Percentiles rank a stretch among this genome's conserved stretches.
These are phyloP conservation scores for Russula abietina DNA, from an alignment of 768 basidiomycete genomes.

Conservation along the genomic window DNA sequence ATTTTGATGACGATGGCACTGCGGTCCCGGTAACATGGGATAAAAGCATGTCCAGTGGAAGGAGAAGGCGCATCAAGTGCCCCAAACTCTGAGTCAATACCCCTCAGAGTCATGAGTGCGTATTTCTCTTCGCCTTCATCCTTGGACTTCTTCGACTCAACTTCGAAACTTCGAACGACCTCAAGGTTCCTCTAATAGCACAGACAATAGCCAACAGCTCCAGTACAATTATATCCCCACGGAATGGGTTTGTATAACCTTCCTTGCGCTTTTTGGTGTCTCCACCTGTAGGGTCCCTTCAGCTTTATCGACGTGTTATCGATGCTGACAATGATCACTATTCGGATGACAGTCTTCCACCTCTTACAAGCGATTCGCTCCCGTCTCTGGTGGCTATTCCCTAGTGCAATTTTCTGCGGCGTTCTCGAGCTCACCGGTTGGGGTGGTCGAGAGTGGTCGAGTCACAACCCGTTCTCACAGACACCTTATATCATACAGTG, in stretches of 20 bases:
- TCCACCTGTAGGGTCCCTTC: constrained; percentile 27
- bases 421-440: constrained; percentile 18
- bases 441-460: constrained; percentile 21
- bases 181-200: constrained; percentile 7
- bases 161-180: too few species aligned
- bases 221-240: constrained; percentile 36
- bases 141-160: background rate
- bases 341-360: constrained; percentile 8
- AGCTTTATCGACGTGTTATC: background rate
- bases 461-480: constrained; percentile 2
- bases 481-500: constrained; percentile 22
- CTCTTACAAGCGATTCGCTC: constrained; percentile 26
- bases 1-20: too few species aligned
- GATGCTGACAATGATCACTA: background rate
- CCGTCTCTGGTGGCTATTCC: constrained; percentile 29
- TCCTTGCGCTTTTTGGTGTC: constrained; percentile 34
- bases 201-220: background rate
- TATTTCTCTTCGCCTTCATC: background rate
- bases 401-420: constrained; percentile 19
- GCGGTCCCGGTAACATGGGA: too few species aligned
- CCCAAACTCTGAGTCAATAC: too few species aligned
- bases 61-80: too few species aligned
- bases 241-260: constrained; percentile 34
- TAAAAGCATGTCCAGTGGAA: too few species aligned
- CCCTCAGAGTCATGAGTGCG: constrained; percentile 6